Base-by-base conservation (phyloP, 805 yeast genomes). In the Danielozyma ontarioensis region DNA sequence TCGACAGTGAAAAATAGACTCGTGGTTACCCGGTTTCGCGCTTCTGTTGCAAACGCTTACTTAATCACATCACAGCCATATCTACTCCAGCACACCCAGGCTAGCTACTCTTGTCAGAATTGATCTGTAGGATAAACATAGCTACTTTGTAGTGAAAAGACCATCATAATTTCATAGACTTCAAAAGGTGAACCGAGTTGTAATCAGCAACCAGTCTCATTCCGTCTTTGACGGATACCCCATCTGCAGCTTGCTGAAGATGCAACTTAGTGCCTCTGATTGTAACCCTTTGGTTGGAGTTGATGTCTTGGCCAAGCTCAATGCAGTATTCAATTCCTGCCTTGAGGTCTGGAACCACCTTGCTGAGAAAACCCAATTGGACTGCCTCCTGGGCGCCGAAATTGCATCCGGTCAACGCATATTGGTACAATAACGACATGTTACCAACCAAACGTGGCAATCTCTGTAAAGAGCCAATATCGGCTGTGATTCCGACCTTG, bases 391-490 rank as follows among this genome's bases (percentile, higher is more conserved):
- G 57, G 1, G 74, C 71, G 12, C 59, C 57, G 39, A 81, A 81
- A 10, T 56, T 52, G 17, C 72, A 72, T 6, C 81, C 90, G 1
- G 87, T 78, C 41, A 76, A 66, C 4, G 83, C 76, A 30, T 75
- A 56, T 44, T 80, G 83, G 50, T 69, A 70, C 39, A 80, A 57
- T 59, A 74, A 65, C 4, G 85, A 77, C 12, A 63, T 57, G 51
- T 80, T 80, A 27, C 69, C 70, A 13, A 71, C 70, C 1, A 78
- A 36, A 13, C 50, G 48, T 4, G 85, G 80, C 36, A 82, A 48
- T 49, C 90, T 66, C 56, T 83, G 89, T 37, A 83, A 62, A 1
- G 84, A 70, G 4, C 94, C 94, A 48, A 83, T 80, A 51, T 84
- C 93, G 2, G 93, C 88, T 25, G 84, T 72, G 50, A 84, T 67